Evolutionary conservation across 768 basidiomycete species (phyloP).

Genomic region (Lanmaoa pseudosensibilis): DNA sequence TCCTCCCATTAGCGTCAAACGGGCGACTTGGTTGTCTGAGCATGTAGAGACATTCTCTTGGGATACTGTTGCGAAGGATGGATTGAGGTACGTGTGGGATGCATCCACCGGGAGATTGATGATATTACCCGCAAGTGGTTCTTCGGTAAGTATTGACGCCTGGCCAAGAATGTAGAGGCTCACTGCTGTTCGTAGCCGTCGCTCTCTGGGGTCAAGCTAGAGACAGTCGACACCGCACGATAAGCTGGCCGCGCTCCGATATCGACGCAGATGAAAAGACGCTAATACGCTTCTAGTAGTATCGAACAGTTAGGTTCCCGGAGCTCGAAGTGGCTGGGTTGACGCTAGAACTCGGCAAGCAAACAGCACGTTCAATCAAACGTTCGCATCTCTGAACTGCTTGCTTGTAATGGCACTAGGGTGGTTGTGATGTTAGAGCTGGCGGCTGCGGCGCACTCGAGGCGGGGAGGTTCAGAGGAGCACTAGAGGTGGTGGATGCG

Average conservation of each 20-base stretch:
- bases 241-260: neutral
- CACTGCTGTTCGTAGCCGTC: neutral
- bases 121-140: neutral
- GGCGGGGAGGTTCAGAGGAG: neutral
- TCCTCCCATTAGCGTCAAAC: conserved; percentile 2
- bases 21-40: conserved; percentile 5
- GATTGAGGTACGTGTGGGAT: conserved; percentile 10
- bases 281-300: neutral
- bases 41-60: conserved; percentile 9
- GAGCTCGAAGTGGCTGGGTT: neutral
- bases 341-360: neutral
- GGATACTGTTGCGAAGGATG: conserved; percentile 11
- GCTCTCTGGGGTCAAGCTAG: neutral
- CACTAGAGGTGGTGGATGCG: neutral
- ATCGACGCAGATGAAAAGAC: neutral
- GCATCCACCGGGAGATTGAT: neutral
- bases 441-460: neutral
- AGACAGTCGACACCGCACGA: neutral
- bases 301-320: neutral
- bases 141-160: neutral
- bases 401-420: neutral
- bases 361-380: too few relatives aligned
- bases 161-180: neutral
- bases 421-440: neutral
- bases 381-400: neutral